phyloP scores from a whole-genome alignment of 257 asterid genomes.

The Solanum tarijense region DNA sequence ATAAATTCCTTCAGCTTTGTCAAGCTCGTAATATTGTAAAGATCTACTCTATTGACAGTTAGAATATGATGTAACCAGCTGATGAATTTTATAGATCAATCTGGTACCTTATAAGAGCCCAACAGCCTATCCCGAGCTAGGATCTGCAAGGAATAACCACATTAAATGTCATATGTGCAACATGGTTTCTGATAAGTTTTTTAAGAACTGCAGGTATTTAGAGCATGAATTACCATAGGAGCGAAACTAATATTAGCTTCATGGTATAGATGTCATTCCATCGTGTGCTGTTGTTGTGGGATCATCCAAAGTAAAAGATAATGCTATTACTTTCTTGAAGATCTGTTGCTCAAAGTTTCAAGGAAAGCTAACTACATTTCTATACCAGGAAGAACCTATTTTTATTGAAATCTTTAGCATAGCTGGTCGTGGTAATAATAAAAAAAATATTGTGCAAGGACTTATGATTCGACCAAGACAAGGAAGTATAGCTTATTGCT shows the following conservation, averaged over 20 bases:
- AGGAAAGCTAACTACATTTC: not conserved
- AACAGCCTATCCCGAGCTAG: conserved; percentile 80
- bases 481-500: not conserved
- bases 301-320: not conserved
- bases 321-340: not conserved
- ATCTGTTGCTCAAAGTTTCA: not conserved
- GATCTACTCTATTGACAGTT: not conserved
- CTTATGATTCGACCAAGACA: not conserved
- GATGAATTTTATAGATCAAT: not conserved
- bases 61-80: not conserved
- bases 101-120: conserved; percentile 73
- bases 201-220: not conserved
- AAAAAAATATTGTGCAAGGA: not conserved
- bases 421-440: not conserved
- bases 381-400: not conserved
- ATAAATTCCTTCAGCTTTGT: conserved; percentile 4
- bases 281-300: not conserved
- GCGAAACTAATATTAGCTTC: not conserved
- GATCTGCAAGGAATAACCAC: conserved; percentile 35
- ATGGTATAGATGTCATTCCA: not conserved
- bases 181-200: not conserved
- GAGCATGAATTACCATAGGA: not conserved
- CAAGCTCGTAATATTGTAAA: not conserved
- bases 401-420: not conserved
- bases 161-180: not conserved